These are phyloP conservation scores for Colletotrichum sp. DNA, from an alignment of 2,329 filamentous ascomycete species.

Conservation along the genomic window DNA sequence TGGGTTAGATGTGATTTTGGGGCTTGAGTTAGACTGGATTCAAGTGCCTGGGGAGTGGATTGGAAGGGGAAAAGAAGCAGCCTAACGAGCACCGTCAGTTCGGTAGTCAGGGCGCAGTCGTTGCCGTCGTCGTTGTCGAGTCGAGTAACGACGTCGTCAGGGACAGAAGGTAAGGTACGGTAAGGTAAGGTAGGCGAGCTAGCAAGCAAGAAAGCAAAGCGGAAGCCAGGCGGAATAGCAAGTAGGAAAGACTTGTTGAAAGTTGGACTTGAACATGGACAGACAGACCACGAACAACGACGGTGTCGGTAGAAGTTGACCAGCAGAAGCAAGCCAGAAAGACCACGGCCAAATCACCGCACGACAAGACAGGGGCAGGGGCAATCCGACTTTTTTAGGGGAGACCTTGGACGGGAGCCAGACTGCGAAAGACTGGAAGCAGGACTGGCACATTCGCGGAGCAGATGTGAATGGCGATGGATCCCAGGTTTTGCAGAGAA, in stretches of 20 bases:
- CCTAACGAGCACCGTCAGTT: neutral
- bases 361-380: slow-evolving; percentile 2
- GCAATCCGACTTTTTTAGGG: neutral
- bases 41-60: neutral
- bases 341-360: neutral
- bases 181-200: neutral
- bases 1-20: neutral
- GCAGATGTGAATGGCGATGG: neutral
- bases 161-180: neutral
- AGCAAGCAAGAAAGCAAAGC: neutral
- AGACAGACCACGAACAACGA: neutral
- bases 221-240: neutral
- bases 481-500: neutral
- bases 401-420: neutral
- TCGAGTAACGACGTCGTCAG: neutral
- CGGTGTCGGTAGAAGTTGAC: neutral
- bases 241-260: neutral
- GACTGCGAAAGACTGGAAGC: neutral
- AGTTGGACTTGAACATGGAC: neutral
- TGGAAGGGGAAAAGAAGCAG: neutral
- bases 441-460: neutral
- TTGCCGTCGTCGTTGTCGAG: neutral
- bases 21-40: neutral
- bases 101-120: neutral
- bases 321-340: neutral